A percentile compares a stretch with the other conserved stretches of the same genome.
phyloP scores from a whole-genome alignment of 2,329 filamentous ascomycete species.

The Paracorniculantispora psalliotae region DNA sequence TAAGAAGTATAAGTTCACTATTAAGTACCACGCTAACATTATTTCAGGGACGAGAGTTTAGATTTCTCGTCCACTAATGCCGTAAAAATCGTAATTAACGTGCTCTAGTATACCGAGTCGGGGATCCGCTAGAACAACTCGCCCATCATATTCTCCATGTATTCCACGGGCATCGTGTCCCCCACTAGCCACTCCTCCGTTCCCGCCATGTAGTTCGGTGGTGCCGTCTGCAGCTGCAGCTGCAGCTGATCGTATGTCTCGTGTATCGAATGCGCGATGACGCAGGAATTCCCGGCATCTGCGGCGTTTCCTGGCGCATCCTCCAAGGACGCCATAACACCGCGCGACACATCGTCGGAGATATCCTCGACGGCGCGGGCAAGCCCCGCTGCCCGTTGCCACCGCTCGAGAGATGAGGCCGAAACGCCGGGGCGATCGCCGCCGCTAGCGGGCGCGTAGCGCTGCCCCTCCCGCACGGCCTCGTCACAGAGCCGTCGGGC shows the following conservation, averaged over 20 bases:
- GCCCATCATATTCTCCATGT: constrained; percentile 9
- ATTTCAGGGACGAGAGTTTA: too few relatives aligned
- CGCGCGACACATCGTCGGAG: neutral
- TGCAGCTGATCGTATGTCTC: neutral
- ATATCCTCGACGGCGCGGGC: neutral
- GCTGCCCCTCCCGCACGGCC: neutral
- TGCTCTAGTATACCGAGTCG: too few relatives aligned
- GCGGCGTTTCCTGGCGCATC: neutral
- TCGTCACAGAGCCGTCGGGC: constrained; percentile 6
- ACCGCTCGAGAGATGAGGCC: constrained; percentile 10
- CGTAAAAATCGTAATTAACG: too few relatives aligned
- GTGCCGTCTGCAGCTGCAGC: neutral
- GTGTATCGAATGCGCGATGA: neutral
- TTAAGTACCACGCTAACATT: too few relatives aligned
- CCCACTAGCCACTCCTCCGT: neutral
- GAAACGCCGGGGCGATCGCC: constrained; percentile 9
- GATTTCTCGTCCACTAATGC: too few relatives aligned
- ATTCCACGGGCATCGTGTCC: constrained; percentile 2
- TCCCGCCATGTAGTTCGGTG: neutral
- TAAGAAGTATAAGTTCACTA: too few relatives aligned
- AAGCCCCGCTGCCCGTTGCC: neutral
- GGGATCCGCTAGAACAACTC: neutral
- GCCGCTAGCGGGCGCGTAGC: neutral
- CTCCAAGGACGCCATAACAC: neutral
- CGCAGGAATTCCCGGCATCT: neutral